These are phyloP conservation scores for Trematosphaeria pertusa DNA, from an alignment of 2,329 filamentous ascomycete genomes.

Conservation along the genomic window DNA sequence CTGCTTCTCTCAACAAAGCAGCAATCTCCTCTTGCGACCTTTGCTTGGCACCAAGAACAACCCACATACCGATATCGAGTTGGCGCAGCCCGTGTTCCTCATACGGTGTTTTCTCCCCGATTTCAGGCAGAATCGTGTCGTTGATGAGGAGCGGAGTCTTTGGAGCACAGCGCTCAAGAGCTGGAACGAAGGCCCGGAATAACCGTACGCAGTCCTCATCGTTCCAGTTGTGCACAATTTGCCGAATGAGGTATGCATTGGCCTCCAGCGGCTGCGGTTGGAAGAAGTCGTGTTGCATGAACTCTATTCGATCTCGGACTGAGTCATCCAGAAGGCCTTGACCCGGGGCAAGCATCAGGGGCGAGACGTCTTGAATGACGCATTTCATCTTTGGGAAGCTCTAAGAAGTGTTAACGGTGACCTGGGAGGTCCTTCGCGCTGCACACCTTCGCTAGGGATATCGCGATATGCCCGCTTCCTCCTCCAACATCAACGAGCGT, in stretches of 20 bases:
- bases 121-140: slow-evolving; percentile 39
- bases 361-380: slow-evolving; percentile 25
- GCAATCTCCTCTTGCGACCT: slow-evolving; percentile 25
- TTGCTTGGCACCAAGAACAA: slow-evolving; percentile 29
- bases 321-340: slow-evolving; percentile 9
- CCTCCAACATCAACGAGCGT: slow-evolving; percentile 43
- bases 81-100: slow-evolving; percentile 38
- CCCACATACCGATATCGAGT: slow-evolving; percentile 40
- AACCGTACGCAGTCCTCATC: slow-evolving; percentile 48
- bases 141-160: slow-evolving; percentile 44
- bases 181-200: slow-evolving; percentile 42
- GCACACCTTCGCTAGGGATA: slow-evolving; percentile 25
- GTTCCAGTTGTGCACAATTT: slow-evolving; percentile 52
- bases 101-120: slow-evolving; percentile 19
- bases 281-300: slow-evolving; percentile 33
- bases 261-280: slow-evolving; percentile 30
- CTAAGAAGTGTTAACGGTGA: slow-evolving; percentile 5
- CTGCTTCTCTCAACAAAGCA: slow-evolving; percentile 17
- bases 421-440: neutral
- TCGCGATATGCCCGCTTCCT: slow-evolving; percentile 28
- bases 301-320: slow-evolving; percentile 23
- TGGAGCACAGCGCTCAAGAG: slow-evolving; percentile 32
- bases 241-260: slow-evolving; percentile 48
- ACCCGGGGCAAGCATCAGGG: slow-evolving; percentile 16
- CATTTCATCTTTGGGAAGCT: slow-evolving; percentile 21